These are phyloP conservation scores for Fusarium sp. DNA, from an alignment of 2,329 filamentous ascomycete species.

Conservation along the genomic window DNA sequence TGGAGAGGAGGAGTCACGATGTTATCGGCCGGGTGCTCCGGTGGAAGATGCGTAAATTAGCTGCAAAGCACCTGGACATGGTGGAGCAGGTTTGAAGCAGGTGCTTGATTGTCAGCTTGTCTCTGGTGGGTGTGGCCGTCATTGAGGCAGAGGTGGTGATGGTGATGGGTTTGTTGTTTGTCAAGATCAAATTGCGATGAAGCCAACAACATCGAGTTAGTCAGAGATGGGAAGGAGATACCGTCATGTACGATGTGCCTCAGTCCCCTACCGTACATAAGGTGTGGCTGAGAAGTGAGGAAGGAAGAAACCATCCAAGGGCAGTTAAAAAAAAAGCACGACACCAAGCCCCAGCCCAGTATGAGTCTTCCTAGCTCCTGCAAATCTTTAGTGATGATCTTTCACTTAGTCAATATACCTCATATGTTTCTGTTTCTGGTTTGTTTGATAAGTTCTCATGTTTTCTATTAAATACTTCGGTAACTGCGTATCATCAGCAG, in stretches of 20 bases:
- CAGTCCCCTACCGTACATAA: neutral
- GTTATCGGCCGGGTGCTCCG: neutral
- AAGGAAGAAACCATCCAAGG: neutral
- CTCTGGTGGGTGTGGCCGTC: neutral
- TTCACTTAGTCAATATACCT: too few species aligned
- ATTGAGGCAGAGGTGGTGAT: neutral
- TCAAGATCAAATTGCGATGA: neutral
- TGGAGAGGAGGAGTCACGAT: constrained; percentile 7
- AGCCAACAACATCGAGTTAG: neutral
- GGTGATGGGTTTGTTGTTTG: neutral
- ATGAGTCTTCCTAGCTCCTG: too few species aligned
- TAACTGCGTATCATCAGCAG: too few species aligned
- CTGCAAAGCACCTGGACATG: neutral
- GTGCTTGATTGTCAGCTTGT: constrained; percentile 4
- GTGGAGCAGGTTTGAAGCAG: neutral
- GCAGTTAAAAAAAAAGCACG: too few species aligned
- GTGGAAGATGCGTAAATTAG: neutral
- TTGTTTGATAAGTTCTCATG: too few species aligned
- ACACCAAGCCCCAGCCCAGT: too few species aligned
- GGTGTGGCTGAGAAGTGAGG: constrained; percentile 15
- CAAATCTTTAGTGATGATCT: too few species aligned
- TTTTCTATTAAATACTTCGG: too few species aligned
- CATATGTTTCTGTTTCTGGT: too few species aligned
- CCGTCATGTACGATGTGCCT: neutral
- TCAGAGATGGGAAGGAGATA: neutral